phyloP scores from a whole-genome alignment of 257 asterid species.

The Cruciata laevipes region DNA sequence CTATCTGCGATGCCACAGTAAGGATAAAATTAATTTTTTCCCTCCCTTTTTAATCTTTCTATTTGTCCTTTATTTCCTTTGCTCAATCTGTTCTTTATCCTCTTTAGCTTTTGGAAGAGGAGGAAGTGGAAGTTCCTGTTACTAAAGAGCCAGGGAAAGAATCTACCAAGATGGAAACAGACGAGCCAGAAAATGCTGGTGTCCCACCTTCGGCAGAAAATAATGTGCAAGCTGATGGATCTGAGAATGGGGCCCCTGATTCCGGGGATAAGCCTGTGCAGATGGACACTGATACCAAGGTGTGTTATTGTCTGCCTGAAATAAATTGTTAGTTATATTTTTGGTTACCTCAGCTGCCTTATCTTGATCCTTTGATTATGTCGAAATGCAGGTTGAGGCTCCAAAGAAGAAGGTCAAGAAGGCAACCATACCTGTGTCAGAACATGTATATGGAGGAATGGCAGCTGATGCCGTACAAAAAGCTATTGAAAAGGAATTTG shows the following conservation, averaged over 20 bases:
- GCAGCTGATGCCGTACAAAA: slow-evolving; percentile 62
- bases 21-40: slow-evolving; percentile 10
- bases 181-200: slow-evolving; percentile 35
- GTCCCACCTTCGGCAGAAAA: slow-evolving; percentile 37
- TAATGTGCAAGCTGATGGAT: slow-evolving; percentile 55
- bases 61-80: background rate
- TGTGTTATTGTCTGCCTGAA: slow-evolving; percentile 17
- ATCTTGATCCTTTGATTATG: background rate
- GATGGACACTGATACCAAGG: slow-evolving; percentile 89
- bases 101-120: slow-evolving; percentile 83
- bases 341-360: too few species aligned
- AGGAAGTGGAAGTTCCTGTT: slow-evolving; percentile 66
- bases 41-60: background rate
- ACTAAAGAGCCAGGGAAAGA: slow-evolving; percentile 51
- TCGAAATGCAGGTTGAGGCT: slow-evolving; percentile 35
- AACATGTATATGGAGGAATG: slow-evolving; percentile 67
- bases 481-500: slow-evolving; percentile 87
- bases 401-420: slow-evolving; percentile 89
- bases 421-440: slow-evolving; percentile 65
- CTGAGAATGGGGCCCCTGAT: slow-evolving; percentile 67
- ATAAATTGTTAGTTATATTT: too few species aligned
- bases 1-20: slow-evolving; percentile 79
- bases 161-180: slow-evolving; percentile 69
- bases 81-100: background rate
- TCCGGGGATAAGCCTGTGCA: slow-evolving; percentile 56